Percentiles rank a stretch among this genome's conserved stretches.
These are phyloP conservation scores for Litsea cubeba DNA, from an alignment of 164 flowering plant genomes.

Conservation along the genomic window DNA sequence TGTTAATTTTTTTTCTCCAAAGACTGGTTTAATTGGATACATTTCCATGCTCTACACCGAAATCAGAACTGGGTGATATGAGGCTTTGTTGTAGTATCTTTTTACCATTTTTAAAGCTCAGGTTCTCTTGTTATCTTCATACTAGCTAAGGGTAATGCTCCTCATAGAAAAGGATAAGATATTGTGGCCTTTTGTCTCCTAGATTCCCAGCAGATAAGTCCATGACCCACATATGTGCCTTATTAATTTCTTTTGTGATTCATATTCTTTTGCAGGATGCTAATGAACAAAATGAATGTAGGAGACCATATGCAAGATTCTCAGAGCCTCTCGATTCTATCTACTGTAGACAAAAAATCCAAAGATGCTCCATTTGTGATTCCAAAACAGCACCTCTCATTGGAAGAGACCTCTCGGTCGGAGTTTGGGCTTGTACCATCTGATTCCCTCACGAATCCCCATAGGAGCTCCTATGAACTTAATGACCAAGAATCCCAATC, in stretches of 20 bases:
- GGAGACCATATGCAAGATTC: slow-evolving; percentile 33
- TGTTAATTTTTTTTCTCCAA: background rate
- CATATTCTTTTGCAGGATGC: slow-evolving; percentile 31
- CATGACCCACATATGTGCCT: background rate
- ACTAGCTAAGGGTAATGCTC: background rate
- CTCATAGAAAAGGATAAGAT: background rate
- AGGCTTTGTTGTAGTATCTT: background rate
- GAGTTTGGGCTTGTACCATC: slow-evolving; percentile 55
- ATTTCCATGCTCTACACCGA: background rate
- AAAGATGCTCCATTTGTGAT: slow-evolving; percentile 33
- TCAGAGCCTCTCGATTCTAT: slow-evolving; percentile 36
- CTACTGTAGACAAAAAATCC: slow-evolving; percentile 29
- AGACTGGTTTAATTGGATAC: background rate
- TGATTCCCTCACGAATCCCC: slow-evolving; percentile 47
- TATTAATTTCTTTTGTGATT: background rate
- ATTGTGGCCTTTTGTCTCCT: background rate
- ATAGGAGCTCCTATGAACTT: slow-evolving; percentile 26
- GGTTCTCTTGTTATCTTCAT: background rate
- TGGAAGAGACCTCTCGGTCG: slow-evolving; percentile 32
- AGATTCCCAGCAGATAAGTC: background rate
- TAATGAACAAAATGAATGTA: slow-evolving; percentile 26
- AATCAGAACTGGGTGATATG: background rate
- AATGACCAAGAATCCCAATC: slow-evolving; percentile 31
- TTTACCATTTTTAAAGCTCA: background rate
- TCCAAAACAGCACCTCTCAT: slow-evolving; percentile 41